Conservation (phyloP, 306 rosid genomes). For the Acacia acuminata region DNA sequence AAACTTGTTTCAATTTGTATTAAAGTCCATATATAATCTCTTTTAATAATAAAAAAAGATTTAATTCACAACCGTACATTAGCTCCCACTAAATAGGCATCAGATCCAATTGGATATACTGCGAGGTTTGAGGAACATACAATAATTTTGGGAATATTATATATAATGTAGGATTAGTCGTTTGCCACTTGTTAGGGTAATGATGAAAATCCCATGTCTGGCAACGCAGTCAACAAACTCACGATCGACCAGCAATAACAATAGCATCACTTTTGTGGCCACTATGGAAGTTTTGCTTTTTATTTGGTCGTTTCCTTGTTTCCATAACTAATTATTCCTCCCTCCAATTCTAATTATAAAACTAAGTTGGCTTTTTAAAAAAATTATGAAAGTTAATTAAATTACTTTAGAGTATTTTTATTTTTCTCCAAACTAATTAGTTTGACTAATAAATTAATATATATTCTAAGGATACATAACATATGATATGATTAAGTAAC, state of each 20-base stretch:
- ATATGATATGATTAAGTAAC: too few relatives aligned
- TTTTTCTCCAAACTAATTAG: too few relatives aligned
- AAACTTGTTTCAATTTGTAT: neutral
- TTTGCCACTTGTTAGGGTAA: slow-evolving; percentile 19
- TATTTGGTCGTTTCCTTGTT: neutral
- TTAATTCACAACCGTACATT: neutral
- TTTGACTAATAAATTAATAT: too few relatives aligned
- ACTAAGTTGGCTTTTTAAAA: too few relatives aligned
- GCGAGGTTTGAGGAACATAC: neutral
- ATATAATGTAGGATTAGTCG: slow-evolving; percentile 16
- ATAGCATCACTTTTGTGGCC: neutral
- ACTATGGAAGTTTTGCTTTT: neutral
- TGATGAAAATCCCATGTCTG: neutral
- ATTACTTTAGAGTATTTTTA: too few relatives aligned
- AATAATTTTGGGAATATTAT: neutral
- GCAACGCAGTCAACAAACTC: neutral
- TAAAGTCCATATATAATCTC: neutral
- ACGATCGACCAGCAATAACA: too few relatives aligned
- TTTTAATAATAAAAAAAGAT: neutral
- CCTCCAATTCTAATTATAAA: too few relatives aligned
- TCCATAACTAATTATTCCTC: too few relatives aligned
- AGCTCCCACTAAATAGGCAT: neutral
- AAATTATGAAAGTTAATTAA: too few relatives aligned
- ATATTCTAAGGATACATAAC: too few relatives aligned
- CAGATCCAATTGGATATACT: neutral